Evolutionary conservation across 495 filamentous ascomycete genomes (phyloP), one percentile per base, ranked within the genome.

Genomic region (Letharia columbiana): DNA sequence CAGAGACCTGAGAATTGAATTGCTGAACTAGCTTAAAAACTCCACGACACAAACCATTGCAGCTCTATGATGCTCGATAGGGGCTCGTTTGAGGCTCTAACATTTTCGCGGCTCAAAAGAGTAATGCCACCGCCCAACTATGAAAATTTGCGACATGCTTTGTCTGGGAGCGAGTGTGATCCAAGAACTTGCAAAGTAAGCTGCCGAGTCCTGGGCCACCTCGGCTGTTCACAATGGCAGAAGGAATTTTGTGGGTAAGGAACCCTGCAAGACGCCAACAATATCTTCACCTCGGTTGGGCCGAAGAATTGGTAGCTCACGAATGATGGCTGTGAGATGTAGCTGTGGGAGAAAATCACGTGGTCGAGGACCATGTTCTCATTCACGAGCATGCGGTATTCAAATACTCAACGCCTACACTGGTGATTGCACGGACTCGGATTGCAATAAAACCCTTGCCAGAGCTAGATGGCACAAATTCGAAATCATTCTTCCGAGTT

Each of bases 1-100:
- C 60, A n/a, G 66, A 70, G 56, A 58, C 35, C 33, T 72, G 63
- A 70, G 39, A 35, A 5, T 42, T 35, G 20, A 13, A 18, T 31
- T 23, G 8, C 44, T 15, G 37, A 28, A 17, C 12, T 33, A 23
- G 13, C 39, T 52, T 37, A 10, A 47, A 23, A n/a, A 6, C 5
- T 58, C 28, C 28, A 28, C 15, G n/a, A 47, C 23, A 63, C 31
- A 35, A 18, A 31, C 8, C 17, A 49, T 45, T 20, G 60, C 60
- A 31, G 23, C 10, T 56, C 8, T 10, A 8, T 23, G 47, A 60
- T 41, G 10, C 3, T 60, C 20, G 39, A 41, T 52, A n/a, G 23
- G 31, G 49, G 23, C 52, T 5, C 28, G 28, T 31, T 35, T 57
- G 31, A 18, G 15, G 28, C 15, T 37, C 33, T 33, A 56, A 56